Evolutionary conservation across 2,329 filamentous ascomycete species (phyloP), one percentile per base, ranked within the genome.

Genomic region (Lachnellula subtilissima): DNA sequence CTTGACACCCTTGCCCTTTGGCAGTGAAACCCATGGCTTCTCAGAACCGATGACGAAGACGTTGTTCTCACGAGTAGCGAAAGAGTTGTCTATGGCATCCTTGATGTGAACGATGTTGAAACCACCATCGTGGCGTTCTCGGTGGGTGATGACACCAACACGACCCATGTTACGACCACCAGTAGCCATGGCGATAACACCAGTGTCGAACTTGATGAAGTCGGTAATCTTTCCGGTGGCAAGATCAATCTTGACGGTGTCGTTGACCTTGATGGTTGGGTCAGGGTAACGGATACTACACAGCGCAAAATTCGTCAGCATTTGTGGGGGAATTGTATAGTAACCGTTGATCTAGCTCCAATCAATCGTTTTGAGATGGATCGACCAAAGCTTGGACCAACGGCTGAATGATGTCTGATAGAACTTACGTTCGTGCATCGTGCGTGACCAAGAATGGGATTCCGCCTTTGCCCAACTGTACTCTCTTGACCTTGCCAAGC

Each of bases 401-500:
- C 93, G 93, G 87, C 93, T 97, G 93, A 97, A 92, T 94, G 92
- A 97, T 91, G 88, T 89, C 81, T 84, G 81, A 85, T 81, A 88
- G 85, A 88, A 97, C 93, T 96, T 84, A 99, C 93, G 94, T 99
- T 91, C 94, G 89, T 82, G 94, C 94, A 94, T 99, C 94, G 90
- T 99, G 94, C 92, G 94, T 99, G 90, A 99, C 94, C 91, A 97
- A 97, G 92, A 96, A 99, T 95, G 94, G 94, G 87, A 99, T 96
- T 84, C 92, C 94, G 81, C 94, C 95, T 81, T 91, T 93, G 84
- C 94, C 94, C 73, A 99, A 86, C 85, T 99, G 94, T 64, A 99
- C 94, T 74, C 93, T 89, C 90, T 97, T 97, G 83, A 99, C 94
- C 86, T 97, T 99, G 85, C 92, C 92, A 72, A 99, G 85, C 89